phyloP scores from a whole-genome alignment of 2,329 filamentous ascomycete genomes.

The Mycosphaerella sp. region DNA sequence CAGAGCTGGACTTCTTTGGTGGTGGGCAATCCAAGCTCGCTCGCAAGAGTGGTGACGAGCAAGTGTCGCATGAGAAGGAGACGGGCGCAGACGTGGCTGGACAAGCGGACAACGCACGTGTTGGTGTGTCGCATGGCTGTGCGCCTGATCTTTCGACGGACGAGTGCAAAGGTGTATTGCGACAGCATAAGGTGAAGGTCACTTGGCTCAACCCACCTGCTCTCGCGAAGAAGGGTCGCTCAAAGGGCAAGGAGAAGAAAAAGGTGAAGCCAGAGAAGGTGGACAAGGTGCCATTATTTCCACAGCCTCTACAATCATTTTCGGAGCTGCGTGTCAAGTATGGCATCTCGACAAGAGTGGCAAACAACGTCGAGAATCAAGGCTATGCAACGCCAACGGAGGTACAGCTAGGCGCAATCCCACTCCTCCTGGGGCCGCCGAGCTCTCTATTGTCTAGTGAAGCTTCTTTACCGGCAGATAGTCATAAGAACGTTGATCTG shows the following conservation, averaged over 20 bases:
- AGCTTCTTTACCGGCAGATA: constrained; percentile 25
- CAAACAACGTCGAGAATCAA: constrained; percentile 73
- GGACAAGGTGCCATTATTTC: constrained; percentile 59
- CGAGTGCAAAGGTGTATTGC: constrained; percentile 28
- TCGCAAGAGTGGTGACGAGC: neutral
- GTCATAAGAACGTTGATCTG: constrained; percentile 55
- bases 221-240: constrained; percentile 39
- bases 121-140: neutral
- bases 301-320: constrained; percentile 74
- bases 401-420: constrained; percentile 81
- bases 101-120: neutral
- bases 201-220: constrained; percentile 26
- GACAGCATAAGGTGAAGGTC: constrained; percentile 34
- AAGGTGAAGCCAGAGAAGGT: constrained; percentile 17
- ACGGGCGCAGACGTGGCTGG: neutral
- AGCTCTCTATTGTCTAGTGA: constrained; percentile 38
- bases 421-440: constrained; percentile 60
- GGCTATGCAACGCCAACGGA: constrained; percentile 86
- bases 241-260: constrained; percentile 43
- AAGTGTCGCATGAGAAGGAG: neutral
- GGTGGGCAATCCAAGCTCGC: constrained; percentile 2
- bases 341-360: constrained; percentile 64
- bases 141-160: constrained; percentile 2
- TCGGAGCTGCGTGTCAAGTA: constrained; percentile 63
- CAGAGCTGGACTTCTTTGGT: constrained; percentile 43